Evolutionary conservation across 2,329 filamentous ascomycete genomes (phyloP).

Genomic region (Cryphonectria parasitica): DNA sequence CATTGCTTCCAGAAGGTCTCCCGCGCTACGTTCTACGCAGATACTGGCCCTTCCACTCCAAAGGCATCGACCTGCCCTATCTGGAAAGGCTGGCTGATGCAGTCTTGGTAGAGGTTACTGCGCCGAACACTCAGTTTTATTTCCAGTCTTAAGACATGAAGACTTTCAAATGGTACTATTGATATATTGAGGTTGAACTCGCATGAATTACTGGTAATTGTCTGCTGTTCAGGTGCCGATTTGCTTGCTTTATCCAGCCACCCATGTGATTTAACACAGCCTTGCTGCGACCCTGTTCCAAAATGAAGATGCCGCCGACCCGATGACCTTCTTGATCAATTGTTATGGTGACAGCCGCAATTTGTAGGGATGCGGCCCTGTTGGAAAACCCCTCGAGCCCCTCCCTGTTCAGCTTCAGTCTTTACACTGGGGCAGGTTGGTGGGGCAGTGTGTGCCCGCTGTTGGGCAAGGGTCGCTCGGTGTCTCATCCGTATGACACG

Average conservation of each 20-base stretch:
- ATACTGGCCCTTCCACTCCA: not conserved
- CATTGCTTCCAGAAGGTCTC: slow-evolving; percentile 10
- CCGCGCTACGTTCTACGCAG: not conserved
- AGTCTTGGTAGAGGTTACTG: not conserved
- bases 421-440: not conserved
- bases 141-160: not conserved
- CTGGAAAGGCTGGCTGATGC: slow-evolving; percentile 2
- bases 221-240: not conserved
- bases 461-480: not conserved
- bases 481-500: not conserved
- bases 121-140: not conserved
- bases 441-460: not conserved
- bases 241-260: not conserved
- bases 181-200: not conserved
- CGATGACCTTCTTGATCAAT: not conserved
- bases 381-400: not conserved
- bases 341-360: not conserved
- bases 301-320: not conserved
- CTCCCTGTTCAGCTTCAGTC: not conserved
- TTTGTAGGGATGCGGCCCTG: not conserved
- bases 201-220: not conserved
- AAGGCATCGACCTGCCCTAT: not conserved
- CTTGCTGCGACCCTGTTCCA: not conserved
- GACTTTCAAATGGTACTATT: not conserved
- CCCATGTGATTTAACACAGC: not conserved